Conservation (phyloP, 257 asterid species). For the Petunia secreta region DNA sequence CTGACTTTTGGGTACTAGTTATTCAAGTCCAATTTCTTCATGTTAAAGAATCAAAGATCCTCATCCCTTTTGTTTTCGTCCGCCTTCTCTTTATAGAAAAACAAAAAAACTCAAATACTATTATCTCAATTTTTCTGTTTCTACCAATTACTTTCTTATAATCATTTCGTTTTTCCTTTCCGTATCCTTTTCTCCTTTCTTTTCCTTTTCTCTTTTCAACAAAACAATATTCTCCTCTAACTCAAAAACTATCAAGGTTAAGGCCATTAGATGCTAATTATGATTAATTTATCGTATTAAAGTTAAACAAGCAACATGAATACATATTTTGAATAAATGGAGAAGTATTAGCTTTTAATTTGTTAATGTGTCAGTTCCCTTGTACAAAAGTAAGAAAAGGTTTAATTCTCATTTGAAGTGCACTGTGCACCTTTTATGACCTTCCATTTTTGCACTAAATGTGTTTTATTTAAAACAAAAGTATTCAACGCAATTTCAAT, state of each 20-base stretch:
- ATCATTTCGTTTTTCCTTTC: not conserved
- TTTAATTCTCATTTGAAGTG: too few species aligned
- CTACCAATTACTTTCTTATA: not conserved
- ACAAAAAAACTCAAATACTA: not conserved
- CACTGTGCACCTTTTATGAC: too few species aligned
- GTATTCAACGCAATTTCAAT: too few species aligned
- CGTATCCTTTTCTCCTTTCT: not conserved
- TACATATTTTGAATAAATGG: not conserved
- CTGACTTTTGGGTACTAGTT: slow-evolving; percentile 10
- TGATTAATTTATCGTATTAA: too few species aligned
- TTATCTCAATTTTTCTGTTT: not conserved
- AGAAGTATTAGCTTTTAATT: not conserved
- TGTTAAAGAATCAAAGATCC: slow-evolving; percentile 22
- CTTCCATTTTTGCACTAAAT: too few species aligned
- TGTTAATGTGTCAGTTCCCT: too few species aligned
- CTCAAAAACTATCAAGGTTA: too few species aligned
- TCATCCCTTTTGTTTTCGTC: not conserved
- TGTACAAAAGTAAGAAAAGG: too few species aligned
- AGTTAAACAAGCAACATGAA: not conserved
- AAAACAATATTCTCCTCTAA: not conserved
- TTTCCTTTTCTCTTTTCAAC: not conserved
- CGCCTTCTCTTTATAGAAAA: not conserved
- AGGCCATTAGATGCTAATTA: too few species aligned
- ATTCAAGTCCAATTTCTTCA: slow-evolving; percentile 32
- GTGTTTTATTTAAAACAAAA: too few species aligned